A percentile compares a stretch with the other conserved stretches of the same genome.
Conservation (phyloP, 2,329 filamentous ascomycete genomes). For the Pestalotiopsis sp. region DNA sequence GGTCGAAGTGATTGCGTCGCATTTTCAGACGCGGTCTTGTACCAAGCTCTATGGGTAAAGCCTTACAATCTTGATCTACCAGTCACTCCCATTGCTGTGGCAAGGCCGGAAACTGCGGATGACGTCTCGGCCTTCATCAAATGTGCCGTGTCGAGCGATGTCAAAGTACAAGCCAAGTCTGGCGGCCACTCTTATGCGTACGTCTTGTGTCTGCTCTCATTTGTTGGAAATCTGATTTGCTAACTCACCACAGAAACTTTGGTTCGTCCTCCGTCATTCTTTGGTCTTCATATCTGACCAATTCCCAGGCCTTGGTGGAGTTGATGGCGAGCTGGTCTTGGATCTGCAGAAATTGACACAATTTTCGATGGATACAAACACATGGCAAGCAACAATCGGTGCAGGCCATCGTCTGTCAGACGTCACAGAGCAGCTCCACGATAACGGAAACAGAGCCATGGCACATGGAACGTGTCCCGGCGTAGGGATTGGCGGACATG, state of each 20-base stretch:
- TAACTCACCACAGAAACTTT: constrained; percentile 30
- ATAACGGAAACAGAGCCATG: constrained; percentile 57
- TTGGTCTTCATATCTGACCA: background rate
- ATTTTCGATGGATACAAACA: constrained; percentile 54
- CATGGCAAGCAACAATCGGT: constrained; percentile 58
- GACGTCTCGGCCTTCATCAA: constrained; percentile 61
- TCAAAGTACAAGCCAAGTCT: constrained; percentile 63
- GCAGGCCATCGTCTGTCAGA: constrained; percentile 55
- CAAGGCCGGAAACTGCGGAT: constrained; percentile 52
- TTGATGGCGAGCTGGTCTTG: constrained; percentile 53
- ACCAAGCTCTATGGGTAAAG: constrained; percentile 52
- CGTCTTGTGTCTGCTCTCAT: constrained; percentile 19
- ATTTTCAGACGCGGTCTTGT: constrained; percentile 45
- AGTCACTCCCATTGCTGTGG: constrained; percentile 57
- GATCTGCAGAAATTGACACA: constrained; percentile 56
- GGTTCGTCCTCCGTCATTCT: constrained; percentile 22
- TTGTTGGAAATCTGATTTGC: background rate
- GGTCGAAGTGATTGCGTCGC: constrained; percentile 48
- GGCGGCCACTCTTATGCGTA: constrained; percentile 68
- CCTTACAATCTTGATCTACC: constrained; percentile 55
- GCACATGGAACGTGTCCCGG: constrained; percentile 62
- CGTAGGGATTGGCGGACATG: constrained; percentile 61
- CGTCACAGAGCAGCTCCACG: constrained; percentile 51
- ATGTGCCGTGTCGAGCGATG: constrained; percentile 51
- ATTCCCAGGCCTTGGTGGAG: constrained; percentile 46